Base-by-base conservation (phyloP, 495 filamentous ascomycete species). In the Penicillium antarcticum region DNA sequence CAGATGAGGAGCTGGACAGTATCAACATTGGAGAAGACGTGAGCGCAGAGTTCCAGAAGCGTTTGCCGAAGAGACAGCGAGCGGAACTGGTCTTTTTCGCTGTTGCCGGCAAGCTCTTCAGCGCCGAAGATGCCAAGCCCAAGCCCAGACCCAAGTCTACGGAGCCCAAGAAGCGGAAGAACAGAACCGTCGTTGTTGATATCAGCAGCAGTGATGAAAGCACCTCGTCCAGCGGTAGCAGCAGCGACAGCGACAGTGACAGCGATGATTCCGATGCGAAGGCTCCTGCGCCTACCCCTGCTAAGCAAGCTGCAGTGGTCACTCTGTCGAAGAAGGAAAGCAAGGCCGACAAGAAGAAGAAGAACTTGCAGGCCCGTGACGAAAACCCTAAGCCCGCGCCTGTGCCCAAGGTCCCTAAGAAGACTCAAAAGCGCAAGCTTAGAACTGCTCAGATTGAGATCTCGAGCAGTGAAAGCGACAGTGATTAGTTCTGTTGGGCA, bases 151-250 rank as follows among this genome's bases (percentile, higher is more conserved):
- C 57, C 18, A 68, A 62, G 50, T 52, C 52, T 37, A 21, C 48
- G 10, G 61, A 58, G 38, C 70, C 73, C 63, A 78, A 78, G 57
- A 84, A 83, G 68, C 75, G 81, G 58, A 77, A 80, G 59, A 84
- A 84, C 46, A 58, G 74, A 51, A 78, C 70, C 40, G 68, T 61
- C 35, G 43, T 76, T 49, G 55, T 77, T n/a, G 71, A 73, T 45
- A 74, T 73, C 34, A 75, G 73, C 52, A 74, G 72, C 61, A 76
- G 42, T 13, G 53, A 55, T 48, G 53, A 56, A 4, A 58, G 55
- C 26, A 61, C 59, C 17, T 61, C 56, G 13, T 57, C 47, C 40
- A 53, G 41, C 39, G 48, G 45, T 23, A 42, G 43, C 33, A 50
- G 57, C 51, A 58, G 55, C 31, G 52, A 49, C 21, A 44, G 38